Conservation (phyloP, 1,284 basidiomycete species). For the Tremellales sp. region DNA sequence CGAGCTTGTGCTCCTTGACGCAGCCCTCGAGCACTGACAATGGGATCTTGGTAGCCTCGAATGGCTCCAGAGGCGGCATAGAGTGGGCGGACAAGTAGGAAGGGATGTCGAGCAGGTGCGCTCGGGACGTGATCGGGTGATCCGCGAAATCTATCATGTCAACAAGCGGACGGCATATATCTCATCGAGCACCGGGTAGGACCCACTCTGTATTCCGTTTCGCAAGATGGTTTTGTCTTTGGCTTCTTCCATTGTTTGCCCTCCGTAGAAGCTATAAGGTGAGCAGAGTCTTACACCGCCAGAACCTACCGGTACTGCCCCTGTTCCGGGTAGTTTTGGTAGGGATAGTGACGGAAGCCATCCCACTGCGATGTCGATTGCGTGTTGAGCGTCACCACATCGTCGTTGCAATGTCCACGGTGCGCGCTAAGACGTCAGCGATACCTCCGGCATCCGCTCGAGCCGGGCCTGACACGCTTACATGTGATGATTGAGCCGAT, state of each 20-base stretch:
- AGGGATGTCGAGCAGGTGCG: conserved; percentile 47
- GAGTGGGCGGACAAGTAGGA: conserved; percentile 34
- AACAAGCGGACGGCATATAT: not conserved
- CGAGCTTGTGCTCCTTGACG: conserved; percentile 29
- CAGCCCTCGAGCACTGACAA: conserved; percentile 25
- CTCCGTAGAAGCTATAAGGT: conserved; percentile 10
- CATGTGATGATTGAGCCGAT: conserved; percentile 7
- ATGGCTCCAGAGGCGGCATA: conserved; percentile 37
- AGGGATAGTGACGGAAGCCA: conserved; percentile 43
- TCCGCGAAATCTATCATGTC: conserved; percentile 33
- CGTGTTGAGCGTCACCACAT: conserved; percentile 44
- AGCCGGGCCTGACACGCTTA: conserved; percentile 1
- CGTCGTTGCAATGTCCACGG: conserved; percentile 28
- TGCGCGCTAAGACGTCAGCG: not conserved
- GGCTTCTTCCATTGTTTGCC: conserved; percentile 18
- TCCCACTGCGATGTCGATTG: conserved; percentile 50
- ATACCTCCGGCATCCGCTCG: too few relatives aligned
- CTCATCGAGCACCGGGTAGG: not conserved
- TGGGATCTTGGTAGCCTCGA: conserved; percentile 31
- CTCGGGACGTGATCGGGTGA: conserved; percentile 47
- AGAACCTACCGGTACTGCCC: conserved; percentile 22
- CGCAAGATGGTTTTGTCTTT: conserved; percentile 9
- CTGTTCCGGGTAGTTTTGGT: conserved; percentile 24
- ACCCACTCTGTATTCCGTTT: conserved; percentile 24
- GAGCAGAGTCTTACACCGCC: conserved; percentile 29